Evolutionary conservation across 2,329 filamentous ascomycete genomes (phyloP), one percentile per base, ranked within the genome.

Genomic region (Zarea fungicola): DNA sequence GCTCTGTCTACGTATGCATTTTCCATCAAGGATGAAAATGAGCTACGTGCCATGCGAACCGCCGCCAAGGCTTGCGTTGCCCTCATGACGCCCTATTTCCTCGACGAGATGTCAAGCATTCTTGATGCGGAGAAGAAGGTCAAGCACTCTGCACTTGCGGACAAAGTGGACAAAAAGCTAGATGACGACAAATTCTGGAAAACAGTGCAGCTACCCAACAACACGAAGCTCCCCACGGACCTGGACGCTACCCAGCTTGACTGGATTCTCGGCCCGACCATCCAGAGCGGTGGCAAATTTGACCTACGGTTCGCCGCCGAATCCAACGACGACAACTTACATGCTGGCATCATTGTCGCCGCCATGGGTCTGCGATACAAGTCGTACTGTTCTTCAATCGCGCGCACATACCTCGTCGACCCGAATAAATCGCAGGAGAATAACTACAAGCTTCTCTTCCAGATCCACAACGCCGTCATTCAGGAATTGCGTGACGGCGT

Each of bases 61-160:
- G 90, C 92, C 5, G 93, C 93, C 48, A 87, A 93, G 63, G 92
- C 93, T 40, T 96, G 91, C 58, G 92, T 95, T 56, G 91, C 90
- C 51, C 75, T 97, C 52, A 95, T 97, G 84, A 89, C 89, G 43
- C 89, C 92, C 52, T 99, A 93, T 69, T 97, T 97, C 66, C 84
- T 99, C 56, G 93, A 99, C 63, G 91, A 96, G 66, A 97, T 99
- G 91, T 96, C 92, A 43, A 86, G 87, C 58, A 86, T 97, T 45
- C 81, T 99, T 52, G 93, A 99, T 62, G 86, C 91, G 57, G 95
- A 97, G 67, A 96, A 96, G 75, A 96, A 96, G 65, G 89, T 97
- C 63, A 93, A 90, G 55, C 93, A 99, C 69, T 88, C 85, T 56
- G 78, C 79, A 2, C 78, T 99, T 7, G 84, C 88, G n/a, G 83